Base-by-base conservation (phyloP, 192 early-diverging fungal genomes). In the Borealophlyctis nickersoniae region DNA sequence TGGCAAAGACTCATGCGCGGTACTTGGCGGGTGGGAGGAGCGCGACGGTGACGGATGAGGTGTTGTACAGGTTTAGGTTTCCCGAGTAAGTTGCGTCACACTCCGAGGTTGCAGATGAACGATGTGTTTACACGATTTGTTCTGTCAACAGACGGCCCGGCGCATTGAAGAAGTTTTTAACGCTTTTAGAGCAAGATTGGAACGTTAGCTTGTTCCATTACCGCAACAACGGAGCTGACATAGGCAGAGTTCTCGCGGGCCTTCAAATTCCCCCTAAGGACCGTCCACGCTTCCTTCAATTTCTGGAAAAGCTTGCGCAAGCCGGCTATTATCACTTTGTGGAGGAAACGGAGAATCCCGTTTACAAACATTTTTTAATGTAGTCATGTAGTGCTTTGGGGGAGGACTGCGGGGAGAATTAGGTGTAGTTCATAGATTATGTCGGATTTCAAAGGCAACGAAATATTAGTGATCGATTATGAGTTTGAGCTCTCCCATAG, bases 351-450 rank as follows among this genome's bases (percentile, higher is more conserved):
- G 75, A 88, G 63, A 94, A 94, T 68, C 80, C 84, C 2, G 86
- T 91, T 4, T 92, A 91, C 71, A 81, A 87, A 74, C 79, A 88
- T 57, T 93, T 93, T 31, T 34, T 72, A 7, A 19, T 39, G 19
- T 72, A 54, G 56, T 61, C 14, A 26, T 65, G 0, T 0, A n/a
- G n/a, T n/a, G n/a, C n/a, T n/a, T n/a, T 9, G 23, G 28, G 51
- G n/a, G 5, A 3, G 51, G 4, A 3, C 51, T 4, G n/a, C n/a
- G n/a, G n/a, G n/a, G n/a, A n/a, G n/a, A n/a, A n/a, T n/a, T n/a
- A n/a, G n/a, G n/a, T n/a, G n/a, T n/a, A n/a, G n/a, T n/a, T n/a
- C n/a, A n/a, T n/a, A n/a, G n/a, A n/a, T n/a, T n/a, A n/a, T n/a
- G n/a, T n/a, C n/a, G n/a, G n/a, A n/a, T n/a, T n/a, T n/a, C n/a